phyloP scores from a whole-genome alignment of 257 asterid genomes.

The Solanum appendiculatum region DNA sequence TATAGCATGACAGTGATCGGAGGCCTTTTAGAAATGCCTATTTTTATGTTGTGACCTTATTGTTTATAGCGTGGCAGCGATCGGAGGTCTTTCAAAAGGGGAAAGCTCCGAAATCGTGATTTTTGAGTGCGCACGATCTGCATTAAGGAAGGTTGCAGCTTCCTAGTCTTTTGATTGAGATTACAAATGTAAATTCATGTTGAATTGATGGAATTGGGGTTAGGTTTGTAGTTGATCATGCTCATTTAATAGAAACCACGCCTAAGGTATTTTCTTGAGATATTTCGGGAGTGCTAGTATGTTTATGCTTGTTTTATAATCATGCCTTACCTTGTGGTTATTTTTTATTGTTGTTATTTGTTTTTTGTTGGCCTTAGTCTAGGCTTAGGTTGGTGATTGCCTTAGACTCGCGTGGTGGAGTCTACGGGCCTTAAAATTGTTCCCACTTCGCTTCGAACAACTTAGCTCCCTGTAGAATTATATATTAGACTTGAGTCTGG shows the following conservation, averaged over 20 bases:
- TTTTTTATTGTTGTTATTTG: too few relatives aligned
- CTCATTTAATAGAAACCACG: not conserved
- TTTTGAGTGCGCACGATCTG: not conserved
- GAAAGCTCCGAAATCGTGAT: not conserved
- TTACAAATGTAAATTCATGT: not conserved
- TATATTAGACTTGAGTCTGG: not conserved
- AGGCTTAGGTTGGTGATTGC: not conserved
- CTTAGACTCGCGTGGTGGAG: not conserved
- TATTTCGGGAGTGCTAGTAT: not conserved
- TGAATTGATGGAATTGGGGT: not conserved
- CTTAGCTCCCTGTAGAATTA: too few relatives aligned
- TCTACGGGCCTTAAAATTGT: not conserved
- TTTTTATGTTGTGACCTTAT: too few relatives aligned
- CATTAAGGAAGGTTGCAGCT: not conserved
- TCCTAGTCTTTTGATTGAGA: not conserved
- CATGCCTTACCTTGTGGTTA: not conserved
- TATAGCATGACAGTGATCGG: not conserved
- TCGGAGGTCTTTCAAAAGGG: not conserved
- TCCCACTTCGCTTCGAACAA: not conserved
- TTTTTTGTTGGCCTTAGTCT: not conserved
- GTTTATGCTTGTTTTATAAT: not conserved
- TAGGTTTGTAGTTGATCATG: not conserved
- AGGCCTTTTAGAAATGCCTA: not conserved
- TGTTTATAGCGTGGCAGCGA: not conserved
- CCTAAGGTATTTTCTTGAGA: not conserved